Base-by-base conservation (phyloP, 2,329 filamentous ascomycete species). In the Colletotrichum camelliae region DNA sequence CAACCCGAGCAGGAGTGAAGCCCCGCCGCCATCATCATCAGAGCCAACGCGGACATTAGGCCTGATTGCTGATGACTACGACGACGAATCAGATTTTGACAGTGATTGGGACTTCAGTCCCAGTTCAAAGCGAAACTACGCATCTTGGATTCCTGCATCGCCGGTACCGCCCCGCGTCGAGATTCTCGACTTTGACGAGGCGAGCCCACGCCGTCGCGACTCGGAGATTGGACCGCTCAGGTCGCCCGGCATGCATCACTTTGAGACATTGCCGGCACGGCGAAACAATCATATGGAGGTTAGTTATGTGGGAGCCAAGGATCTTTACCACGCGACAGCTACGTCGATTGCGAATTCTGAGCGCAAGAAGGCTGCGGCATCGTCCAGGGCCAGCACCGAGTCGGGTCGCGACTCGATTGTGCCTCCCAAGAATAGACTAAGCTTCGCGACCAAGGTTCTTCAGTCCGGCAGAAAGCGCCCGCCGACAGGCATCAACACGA, bases 291-390 rank as follows among this genome's bases (percentile, higher is more conserved):
- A 72, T 37, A 79, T 74, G 73, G 72, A 78, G 57, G 66, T 76
- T 24, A 76, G 75, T 16, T 74, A 70, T 27, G 72, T 72, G 43
- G 72, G 72, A 5, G 77, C 77, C 27, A 75, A 79, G 35, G 80
- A 80, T 55, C 77, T 81, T 13, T 81, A 81, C 65, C 80, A 81
- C 58, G 73, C 75, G 12, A 77, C 79, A n/a, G 75, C 78, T 6
- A 77, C 77, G 16, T 76, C 80, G 31, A 75, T 80, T 8, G 80
- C 80, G 9, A 72, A 70, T 16, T 77, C 77, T 13, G 43, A 75
- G 8, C 43, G 43, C 58, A 67, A 35, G 33, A 57, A 48, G 35
- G 24, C 18, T 13, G 43, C 43, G 15, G 24, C n/a, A 27, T 37
- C 48, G 4, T 73, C 70, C 29, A 72, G 43, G 29, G 60, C 58